Percentiles rank a stretch among this genome's conserved stretches.
These are phyloP conservation scores for Aspergillus incahuasiensis DNA, from an alignment of 495 filamentous ascomycete species.

Conservation along the genomic window DNA sequence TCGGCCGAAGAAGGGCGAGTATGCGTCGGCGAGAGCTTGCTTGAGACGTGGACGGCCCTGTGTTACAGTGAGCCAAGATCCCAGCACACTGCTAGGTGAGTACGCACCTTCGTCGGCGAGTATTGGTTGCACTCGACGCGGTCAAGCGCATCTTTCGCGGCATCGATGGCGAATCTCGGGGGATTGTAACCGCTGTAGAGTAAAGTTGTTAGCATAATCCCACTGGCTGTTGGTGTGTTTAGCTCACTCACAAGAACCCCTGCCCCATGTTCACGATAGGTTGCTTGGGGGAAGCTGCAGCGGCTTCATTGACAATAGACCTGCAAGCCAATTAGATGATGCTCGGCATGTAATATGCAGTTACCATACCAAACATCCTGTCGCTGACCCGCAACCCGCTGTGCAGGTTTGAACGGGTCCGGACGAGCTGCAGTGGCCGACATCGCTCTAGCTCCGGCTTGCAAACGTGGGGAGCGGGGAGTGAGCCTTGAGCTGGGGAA, in stretches of 20 bases:
- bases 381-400: conserved; percentile 69
- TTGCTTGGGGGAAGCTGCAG: conserved; percentile 75
- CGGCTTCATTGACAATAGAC: conserved; percentile 94
- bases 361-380: conserved; percentile 86
- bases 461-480: conserved; percentile 24
- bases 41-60: conserved; percentile 81
- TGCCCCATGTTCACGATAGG: conserved; percentile 95
- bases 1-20: conserved; percentile 77
- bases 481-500: conserved; percentile 2
- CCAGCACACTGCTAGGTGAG: background rate
- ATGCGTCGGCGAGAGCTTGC: conserved; percentile 86
- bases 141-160: conserved; percentile 83
- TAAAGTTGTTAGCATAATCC: background rate
- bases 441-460: conserved; percentile 34
- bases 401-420: conserved; percentile 64
- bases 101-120: conserved; percentile 73
- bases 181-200: conserved; percentile 82
- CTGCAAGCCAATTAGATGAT: conserved; percentile 37
- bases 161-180: conserved; percentile 82
- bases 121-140: conserved; percentile 99
- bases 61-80: background rate
- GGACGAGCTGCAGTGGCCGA: conserved; percentile 38
- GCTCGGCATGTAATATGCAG: background rate
- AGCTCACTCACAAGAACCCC: conserved; percentile 69
- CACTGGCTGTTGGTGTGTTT: too few species aligned